These are phyloP conservation scores for Torulaspora pretoriensis DNA, from an alignment of 1,139 yeast species.

Conservation along the genomic window DNA sequence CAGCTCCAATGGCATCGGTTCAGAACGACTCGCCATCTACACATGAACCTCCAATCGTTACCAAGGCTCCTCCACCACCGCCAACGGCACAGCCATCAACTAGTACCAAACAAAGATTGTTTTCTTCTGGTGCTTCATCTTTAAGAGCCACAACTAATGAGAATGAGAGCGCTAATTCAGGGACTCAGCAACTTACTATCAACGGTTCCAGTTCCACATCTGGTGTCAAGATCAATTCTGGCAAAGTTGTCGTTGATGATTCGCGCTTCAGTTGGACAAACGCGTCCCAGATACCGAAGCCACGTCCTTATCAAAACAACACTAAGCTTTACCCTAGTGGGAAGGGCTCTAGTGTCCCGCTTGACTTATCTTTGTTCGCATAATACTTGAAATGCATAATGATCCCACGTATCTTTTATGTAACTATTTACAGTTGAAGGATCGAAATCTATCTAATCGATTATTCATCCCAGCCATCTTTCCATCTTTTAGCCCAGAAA, in stretches of 20 bases:
- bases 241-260: slow-evolving; percentile 59
- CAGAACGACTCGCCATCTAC: slow-evolving; percentile 23
- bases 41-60: slow-evolving; percentile 11
- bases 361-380: slow-evolving; percentile 51
- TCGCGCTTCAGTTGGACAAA: slow-evolving; percentile 69
- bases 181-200: slow-evolving; percentile 37
- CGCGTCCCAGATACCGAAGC: slow-evolving; percentile 70
- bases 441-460: neutral
- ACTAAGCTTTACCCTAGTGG: slow-evolving; percentile 91
- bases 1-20: slow-evolving; percentile 18
- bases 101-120: slow-evolving; percentile 31
- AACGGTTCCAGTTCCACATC: slow-evolving; percentile 26
- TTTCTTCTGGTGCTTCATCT: slow-evolving; percentile 30
- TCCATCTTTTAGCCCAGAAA: slow-evolving; percentile 92
- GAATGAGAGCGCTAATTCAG: slow-evolving; percentile 34
- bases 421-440: slow-evolving; percentile 9
- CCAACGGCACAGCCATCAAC: slow-evolving; percentile 26
- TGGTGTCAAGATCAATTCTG: slow-evolving; percentile 46
- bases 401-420: slow-evolving; percentile 1
- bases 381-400: slow-evolving; percentile 3
- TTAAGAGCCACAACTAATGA: slow-evolving; percentile 18
- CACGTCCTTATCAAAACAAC: slow-evolving; percentile 66
- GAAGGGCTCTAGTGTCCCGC: slow-evolving; percentile 88
- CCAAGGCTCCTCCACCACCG: slow-evolving; percentile 23
- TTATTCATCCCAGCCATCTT: slow-evolving; percentile 61